A percentile compares a stretch with the other conserved stretches of the same genome.
These are phyloP conservation scores for Psilocybe cubensis DNA, from an alignment of 768 basidiomycete species.

Conservation along the genomic window DNA sequence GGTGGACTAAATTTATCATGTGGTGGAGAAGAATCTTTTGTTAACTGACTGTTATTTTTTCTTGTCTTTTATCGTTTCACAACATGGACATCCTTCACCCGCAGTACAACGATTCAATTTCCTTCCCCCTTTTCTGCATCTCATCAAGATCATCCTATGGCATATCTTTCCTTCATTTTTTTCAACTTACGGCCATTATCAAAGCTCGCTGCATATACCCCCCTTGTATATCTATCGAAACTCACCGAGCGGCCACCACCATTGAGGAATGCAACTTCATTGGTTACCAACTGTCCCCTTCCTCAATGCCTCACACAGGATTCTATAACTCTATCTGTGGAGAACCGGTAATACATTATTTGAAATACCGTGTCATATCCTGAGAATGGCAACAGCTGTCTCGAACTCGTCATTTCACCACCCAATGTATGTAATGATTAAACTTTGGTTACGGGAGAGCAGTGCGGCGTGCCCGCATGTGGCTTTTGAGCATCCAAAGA, in stretches of 20 bases:
- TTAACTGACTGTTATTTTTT: conserved; percentile 32
- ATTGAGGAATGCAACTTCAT: background rate
- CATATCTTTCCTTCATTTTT: conserved; percentile 17
- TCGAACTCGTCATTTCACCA: background rate
- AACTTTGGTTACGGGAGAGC: background rate
- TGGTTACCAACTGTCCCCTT: background rate
- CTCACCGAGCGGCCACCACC: conserved; percentile 4
- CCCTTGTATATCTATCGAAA: conserved; percentile 1
- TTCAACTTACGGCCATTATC: conserved; percentile 16
- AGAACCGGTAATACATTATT: conserved; percentile 7
- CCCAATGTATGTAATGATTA: background rate
- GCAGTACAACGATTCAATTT: conserved; percentile 9
- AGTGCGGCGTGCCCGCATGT: background rate
- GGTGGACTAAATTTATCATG: conserved; percentile 77
- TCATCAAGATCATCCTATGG: conserved; percentile 18
- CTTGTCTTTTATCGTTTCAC: conserved; percentile 14
- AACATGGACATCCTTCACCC: conserved; percentile 15
- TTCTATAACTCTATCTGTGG: background rate
- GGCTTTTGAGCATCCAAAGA: too few species aligned
- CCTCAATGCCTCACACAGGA: conserved; percentile 7
- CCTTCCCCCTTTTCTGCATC: conserved; percentile 9
- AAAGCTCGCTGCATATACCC: conserved; percentile 20
- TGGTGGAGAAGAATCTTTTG: conserved; percentile 86
- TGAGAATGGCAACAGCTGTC: background rate
- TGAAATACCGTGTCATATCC: conserved; percentile 1